A percentile compares a stretch with the other conserved stretches of the same genome.
Conservation (phyloP, 768 basidiomycete genomes). For the Termitomyces sp. region DNA sequence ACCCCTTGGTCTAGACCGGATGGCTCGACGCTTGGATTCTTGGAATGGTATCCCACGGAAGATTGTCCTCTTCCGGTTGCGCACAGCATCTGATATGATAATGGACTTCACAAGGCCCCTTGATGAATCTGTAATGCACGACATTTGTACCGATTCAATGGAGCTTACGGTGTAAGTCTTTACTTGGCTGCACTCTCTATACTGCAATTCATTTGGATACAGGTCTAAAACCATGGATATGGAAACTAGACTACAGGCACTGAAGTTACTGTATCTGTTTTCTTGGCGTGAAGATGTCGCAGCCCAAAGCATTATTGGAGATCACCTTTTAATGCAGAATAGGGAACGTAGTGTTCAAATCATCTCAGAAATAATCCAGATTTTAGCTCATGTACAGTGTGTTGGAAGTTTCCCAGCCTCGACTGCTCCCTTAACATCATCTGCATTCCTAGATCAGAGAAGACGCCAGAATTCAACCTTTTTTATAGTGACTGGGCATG, state of each 20-base stretch:
- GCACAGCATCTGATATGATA: conserved; percentile 6
- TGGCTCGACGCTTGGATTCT: neutral
- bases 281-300: neutral
- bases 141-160: conserved; percentile 10
- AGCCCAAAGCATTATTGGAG: conserved; percentile 2
- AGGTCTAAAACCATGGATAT: conserved; percentile 9
- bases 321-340: neutral
- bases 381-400: conserved; percentile 5
- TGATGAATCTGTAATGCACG: conserved; percentile 8
- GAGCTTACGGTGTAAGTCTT: conserved; percentile 9
- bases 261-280: conserved; percentile 4
- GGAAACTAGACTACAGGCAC: neutral
- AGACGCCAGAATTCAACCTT: conserved; percentile 1
- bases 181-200: neutral
- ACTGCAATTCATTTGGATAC: neutral
- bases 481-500: neutral
- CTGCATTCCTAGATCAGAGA: neutral
- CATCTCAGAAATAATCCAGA: conserved; percentile 6
- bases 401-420: neutral
- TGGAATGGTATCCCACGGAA: neutral
- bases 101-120: conserved; percentile 5
- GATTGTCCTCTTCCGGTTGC: conserved; percentile 8
- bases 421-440: neutral
- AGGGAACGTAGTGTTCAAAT: neutral
- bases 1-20: neutral